Conservation (phyloP, 202 grass and related monocot species). For the Elaeis oleifera region DNA sequence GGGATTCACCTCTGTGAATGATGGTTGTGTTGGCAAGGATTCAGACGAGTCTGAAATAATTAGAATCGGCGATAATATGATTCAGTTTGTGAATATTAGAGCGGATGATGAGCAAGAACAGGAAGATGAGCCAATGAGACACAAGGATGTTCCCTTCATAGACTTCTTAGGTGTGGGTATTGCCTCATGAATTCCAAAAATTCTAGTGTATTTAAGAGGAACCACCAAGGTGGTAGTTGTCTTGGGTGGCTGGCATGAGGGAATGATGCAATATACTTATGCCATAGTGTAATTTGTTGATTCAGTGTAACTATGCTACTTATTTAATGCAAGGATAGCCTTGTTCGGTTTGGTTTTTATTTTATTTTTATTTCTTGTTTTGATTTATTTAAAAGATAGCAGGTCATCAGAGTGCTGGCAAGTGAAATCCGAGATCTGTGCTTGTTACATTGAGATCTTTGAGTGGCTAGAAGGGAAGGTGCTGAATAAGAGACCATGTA, state of each 20-base stretch:
- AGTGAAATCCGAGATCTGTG: neutral
- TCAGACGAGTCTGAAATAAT: neutral
- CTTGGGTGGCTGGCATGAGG: no score
- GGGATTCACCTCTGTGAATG: no score
- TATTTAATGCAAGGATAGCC: neutral
- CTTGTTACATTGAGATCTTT: neutral
- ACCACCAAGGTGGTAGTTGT: neutral
- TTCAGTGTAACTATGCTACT: neutral
- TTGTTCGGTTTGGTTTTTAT: neutral
- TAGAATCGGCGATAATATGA: neutral
- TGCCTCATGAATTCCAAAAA: neutral
- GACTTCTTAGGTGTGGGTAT: constrained; percentile 15
- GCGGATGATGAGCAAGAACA: neutral
- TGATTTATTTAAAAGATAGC: neutral
- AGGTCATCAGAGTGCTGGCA: neutral
- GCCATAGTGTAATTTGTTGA: no score
- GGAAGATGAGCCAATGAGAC: neutral
- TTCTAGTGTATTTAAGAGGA: neutral
- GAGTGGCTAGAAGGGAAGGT: neutral
- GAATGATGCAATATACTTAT: no score
- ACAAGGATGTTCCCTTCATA: constrained; percentile 1
- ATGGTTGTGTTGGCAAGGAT: neutral
- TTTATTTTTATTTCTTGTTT: neutral
- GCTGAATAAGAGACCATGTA: no score
- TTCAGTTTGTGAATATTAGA: neutral